A percentile compares a stretch with the other conserved stretches of the same genome.
Evolutionary conservation across 1,284 basidiomycete genomes (phyloP).

Genomic region (Trichosporon faecale): DNA sequence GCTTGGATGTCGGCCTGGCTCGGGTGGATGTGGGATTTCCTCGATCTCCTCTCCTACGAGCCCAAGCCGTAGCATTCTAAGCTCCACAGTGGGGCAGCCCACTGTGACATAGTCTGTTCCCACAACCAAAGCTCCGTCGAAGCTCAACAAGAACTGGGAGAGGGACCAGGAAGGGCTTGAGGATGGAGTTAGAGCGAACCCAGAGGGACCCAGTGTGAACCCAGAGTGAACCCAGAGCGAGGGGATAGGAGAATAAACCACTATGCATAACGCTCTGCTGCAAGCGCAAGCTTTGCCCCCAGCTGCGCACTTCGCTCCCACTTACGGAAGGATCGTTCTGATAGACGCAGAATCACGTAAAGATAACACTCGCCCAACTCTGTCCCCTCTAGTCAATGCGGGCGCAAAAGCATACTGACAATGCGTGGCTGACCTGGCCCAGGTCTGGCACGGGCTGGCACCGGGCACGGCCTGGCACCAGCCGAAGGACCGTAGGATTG

Average conservation of each 20-base stretch:
- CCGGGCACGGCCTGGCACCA: neutral
- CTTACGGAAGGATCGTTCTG: neutral
- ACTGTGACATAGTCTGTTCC: neutral
- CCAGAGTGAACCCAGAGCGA: no score
- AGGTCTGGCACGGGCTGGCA: neutral
- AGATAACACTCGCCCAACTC: neutral
- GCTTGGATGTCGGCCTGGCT: neutral
- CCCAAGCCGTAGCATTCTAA: neutral
- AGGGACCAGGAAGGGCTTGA: neutral
- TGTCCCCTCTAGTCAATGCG: neutral
- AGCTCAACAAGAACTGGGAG: neutral
- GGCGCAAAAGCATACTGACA: no score
- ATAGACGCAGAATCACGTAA: constrained; percentile 2
- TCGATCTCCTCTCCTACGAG: no score
- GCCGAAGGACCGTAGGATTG: neutral
- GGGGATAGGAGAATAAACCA: no score
- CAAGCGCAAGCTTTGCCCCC: no score
- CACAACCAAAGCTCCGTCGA: no score
- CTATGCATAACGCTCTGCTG: no score
- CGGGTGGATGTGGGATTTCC: neutral
- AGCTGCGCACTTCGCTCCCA: no score
- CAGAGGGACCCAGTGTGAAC: no score
- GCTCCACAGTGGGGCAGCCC: neutral
- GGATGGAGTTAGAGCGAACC: neutral
- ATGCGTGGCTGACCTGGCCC: neutral